phyloP scores from a whole-genome alignment of 306 rosid species.

The Dryas alaskensis region DNA sequence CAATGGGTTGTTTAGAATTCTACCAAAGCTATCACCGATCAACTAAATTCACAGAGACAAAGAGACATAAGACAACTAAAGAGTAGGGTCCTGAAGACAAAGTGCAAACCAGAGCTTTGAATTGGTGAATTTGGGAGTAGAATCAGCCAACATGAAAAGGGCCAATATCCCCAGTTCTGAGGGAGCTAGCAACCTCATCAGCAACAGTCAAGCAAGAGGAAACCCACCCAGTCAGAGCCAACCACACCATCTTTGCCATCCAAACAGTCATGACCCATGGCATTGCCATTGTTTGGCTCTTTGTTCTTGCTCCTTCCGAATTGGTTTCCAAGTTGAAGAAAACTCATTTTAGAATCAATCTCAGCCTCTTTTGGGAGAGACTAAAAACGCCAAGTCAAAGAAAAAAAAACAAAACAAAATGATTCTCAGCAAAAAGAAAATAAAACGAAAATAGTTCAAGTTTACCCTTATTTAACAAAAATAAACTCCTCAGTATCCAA shows the following conservation, averaged over 20 bases:
- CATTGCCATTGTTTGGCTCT: slow-evolving; percentile 51
- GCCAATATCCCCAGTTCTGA: slow-evolving; percentile 85
- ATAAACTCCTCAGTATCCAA: no score
- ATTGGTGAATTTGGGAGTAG: slow-evolving; percentile 20
- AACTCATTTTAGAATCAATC: no score
- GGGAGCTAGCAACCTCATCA: slow-evolving; percentile 78
- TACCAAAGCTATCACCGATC: neutral
- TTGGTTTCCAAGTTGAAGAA: neutral
- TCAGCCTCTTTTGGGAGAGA: slow-evolving; percentile 22
- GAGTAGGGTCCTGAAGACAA: neutral
- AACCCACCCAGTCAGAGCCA: slow-evolving; percentile 71
- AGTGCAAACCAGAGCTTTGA: slow-evolving; percentile 31
- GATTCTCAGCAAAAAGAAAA: no score
- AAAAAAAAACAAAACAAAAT: neutral
- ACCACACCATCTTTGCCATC: slow-evolving; percentile 76
- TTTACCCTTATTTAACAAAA: no score
- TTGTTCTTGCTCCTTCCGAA: slow-evolving; percentile 9
- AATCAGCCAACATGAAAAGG: slow-evolving; percentile 75
- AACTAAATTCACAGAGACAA: neutral
- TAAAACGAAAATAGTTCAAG: no score
- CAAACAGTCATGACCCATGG: slow-evolving; percentile 56
- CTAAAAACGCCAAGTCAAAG: neutral
- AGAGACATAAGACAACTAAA: neutral
- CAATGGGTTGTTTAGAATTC: neutral
- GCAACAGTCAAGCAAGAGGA: slow-evolving; percentile 79